Evolutionary conservation across 306 rosid genomes (phyloP).

Genomic region (Erythrophleum fordii): DNA sequence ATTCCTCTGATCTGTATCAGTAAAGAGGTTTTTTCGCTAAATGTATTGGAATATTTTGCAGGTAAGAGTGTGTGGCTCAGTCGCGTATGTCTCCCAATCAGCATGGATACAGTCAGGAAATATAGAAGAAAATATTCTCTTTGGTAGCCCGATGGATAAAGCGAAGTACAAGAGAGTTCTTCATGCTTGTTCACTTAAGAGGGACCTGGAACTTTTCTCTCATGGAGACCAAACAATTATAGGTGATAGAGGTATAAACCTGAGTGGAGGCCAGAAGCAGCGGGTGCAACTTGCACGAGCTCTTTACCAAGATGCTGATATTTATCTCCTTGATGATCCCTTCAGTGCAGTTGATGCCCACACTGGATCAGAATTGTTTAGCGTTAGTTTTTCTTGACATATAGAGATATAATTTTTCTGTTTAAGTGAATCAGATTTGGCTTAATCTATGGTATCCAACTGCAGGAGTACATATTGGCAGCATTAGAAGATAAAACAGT

Average conservation of each 20-base stretch:
- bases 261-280: constrained; percentile 99
- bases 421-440: constrained; percentile 41
- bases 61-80: constrained; percentile 89
- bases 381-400: constrained; percentile 46
- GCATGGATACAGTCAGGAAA: constrained; percentile 99
- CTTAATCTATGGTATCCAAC: constrained; percentile 47
- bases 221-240: constrained; percentile 98
- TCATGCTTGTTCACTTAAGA: constrained; percentile 94
- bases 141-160: constrained; percentile 92
- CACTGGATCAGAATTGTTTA: constrained; percentile 85
- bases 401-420: constrained; percentile 32
- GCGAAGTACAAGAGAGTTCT: constrained; percentile 95
- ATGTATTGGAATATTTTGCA: constrained; percentile 47
- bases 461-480: constrained; percentile 96
- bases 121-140: constrained; percentile 95
- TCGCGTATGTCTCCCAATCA: constrained; percentile 93
- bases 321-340: constrained; percentile 98
- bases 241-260: constrained; percentile 97
- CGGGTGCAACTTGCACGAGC: constrained; percentile 99
- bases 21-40: constrained; percentile 4
- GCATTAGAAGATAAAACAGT: constrained; percentile 90
- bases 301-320: constrained; percentile 96
- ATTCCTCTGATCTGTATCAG: constrained; percentile 13
- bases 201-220: constrained; percentile 90
- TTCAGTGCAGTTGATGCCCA: constrained; percentile 99